These are phyloP conservation scores for Paradendryphiella salina DNA, from an alignment of 2,329 filamentous ascomycete genomes.

Conservation along the genomic window DNA sequence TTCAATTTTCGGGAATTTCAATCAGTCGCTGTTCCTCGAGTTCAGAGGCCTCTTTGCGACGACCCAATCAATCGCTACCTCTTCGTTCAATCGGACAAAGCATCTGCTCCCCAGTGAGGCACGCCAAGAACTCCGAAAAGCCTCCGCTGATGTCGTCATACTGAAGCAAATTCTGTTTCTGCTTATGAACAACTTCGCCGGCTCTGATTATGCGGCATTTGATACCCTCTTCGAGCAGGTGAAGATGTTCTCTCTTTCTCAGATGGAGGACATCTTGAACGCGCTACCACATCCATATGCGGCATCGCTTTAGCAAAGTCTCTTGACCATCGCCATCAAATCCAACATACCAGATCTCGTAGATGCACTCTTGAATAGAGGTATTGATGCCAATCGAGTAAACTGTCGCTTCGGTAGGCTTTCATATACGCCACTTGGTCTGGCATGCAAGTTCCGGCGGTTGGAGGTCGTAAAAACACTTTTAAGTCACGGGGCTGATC, in stretches of 20 bases:
- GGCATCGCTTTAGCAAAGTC: slow-evolving; percentile 10
- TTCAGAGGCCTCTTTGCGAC: neutral
- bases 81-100: neutral
- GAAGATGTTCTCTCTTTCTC: neutral
- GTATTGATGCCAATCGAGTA: neutral
- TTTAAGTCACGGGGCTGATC: neutral
- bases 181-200: slow-evolving; percentile 12
- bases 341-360: slow-evolving; percentile 3
- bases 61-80: neutral
- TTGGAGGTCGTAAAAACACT: neutral
- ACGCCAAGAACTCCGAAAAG: slow-evolving; percentile 4
- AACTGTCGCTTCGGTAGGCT: neutral
- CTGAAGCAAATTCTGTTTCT: slow-evolving; percentile 13
- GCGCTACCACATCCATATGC: slow-evolving; percentile 5
- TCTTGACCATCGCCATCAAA: slow-evolving; percentile 15
- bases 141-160: slow-evolving; percentile 2
- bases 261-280: slow-evolving; percentile 8
- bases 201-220: slow-evolving; percentile 3
- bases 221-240: slow-evolving; percentile 14
- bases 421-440: neutral
- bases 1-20: neutral
- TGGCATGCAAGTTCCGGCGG: neutral
- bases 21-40: neutral
- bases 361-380: neutral
- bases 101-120: slow-evolving; percentile 6